Evolutionary conservation across 73 alveolate species (phyloP).

Genomic region (Paramecium biaurelia): DNA sequence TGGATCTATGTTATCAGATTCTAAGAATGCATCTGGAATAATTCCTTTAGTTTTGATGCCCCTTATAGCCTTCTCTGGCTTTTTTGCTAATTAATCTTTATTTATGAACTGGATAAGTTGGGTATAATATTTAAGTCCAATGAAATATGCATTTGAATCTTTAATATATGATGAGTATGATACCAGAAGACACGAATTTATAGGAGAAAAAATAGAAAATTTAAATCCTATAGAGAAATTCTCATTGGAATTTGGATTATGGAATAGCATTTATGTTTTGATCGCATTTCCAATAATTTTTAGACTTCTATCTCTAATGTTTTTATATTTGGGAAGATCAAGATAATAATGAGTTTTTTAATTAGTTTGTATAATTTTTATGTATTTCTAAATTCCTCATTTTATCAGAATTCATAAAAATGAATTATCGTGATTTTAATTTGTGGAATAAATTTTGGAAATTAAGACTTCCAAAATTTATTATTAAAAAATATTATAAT

Average conservation of each 20-base stretch:
- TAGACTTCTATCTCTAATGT: background rate
- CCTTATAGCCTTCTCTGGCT: slow-evolving; percentile 73
- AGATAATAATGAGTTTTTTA: background rate
- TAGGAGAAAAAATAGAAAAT: background rate
- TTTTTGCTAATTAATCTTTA: slow-evolving; percentile 65
- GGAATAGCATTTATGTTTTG: background rate
- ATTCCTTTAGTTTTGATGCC: slow-evolving; percentile 73
- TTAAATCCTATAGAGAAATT: background rate
- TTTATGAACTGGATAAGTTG: slow-evolving; percentile 70
- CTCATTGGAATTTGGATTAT: background rate
- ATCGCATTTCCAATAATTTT: background rate
- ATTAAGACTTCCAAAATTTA: background rate
- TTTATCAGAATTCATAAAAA: background rate
- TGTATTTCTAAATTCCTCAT: background rate
- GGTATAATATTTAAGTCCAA: slow-evolving; percentile 76
- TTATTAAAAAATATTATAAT: background rate
- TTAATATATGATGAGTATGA: slow-evolving; percentile 66
- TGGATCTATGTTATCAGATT: slow-evolving; percentile 59
- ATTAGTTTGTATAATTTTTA: slow-evolving; percentile 30
- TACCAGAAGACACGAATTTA: background rate
- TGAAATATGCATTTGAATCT: slow-evolving; percentile 73
- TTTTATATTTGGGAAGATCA: background rate
- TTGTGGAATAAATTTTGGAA: slow-evolving; percentile 10
- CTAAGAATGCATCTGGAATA: slow-evolving; percentile 64
- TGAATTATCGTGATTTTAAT: background rate